Percentiles rank a stretch among this genome's conserved stretches.
Evolutionary conservation across 768 basidiomycete genomes (phyloP).

Genomic region (Lactarius trivialis): DNA sequence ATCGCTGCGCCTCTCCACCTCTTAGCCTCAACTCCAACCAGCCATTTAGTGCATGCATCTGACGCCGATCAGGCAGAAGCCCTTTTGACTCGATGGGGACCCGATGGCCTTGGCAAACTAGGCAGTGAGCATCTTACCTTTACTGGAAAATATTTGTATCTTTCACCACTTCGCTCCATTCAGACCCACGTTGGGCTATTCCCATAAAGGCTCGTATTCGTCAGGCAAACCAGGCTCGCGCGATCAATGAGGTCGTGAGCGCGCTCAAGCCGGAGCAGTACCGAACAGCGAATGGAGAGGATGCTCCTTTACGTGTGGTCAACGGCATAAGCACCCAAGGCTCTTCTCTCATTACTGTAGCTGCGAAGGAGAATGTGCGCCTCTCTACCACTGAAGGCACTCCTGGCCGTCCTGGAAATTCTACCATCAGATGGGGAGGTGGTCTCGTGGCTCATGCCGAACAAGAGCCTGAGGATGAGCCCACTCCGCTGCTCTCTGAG

Average conservation of each 20-base stretch:
- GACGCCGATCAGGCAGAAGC: conserved; percentile 87
- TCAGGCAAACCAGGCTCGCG: conserved; percentile 58
- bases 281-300: conserved; percentile 36
- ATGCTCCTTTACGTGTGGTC: conserved; percentile 64
- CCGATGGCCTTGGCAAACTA: conserved; percentile 82
- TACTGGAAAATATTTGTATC: conserved; percentile 14
- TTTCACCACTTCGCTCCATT: conserved; percentile 22
- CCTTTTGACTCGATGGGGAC: conserved; percentile 80
- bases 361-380: conserved; percentile 61
- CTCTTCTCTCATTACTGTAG: conserved; percentile 69
- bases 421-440: conserved; percentile 54
- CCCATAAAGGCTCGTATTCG: conserved; percentile 79
- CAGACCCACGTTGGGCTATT: conserved; percentile 84
- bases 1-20: conserved; percentile 18
- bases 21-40: conserved; percentile 31
- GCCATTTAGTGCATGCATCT: conserved; percentile 86
- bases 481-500: conserved; percentile 29
- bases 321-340: conserved; percentile 67
- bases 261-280: conserved; percentile 54
- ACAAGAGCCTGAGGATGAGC: conserved; percentile 51
- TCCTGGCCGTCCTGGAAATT: conserved; percentile 52
- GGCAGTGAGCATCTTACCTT: conserved; percentile 50
- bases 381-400: conserved; percentile 40
- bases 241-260: conserved; percentile 71
- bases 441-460: conserved; percentile 63